Percentiles rank a stretch among this genome's conserved stretches.
Conservation (phyloP, 2,329 filamentous ascomycete species). For the Raffaelea ambrosiae region DNA sequence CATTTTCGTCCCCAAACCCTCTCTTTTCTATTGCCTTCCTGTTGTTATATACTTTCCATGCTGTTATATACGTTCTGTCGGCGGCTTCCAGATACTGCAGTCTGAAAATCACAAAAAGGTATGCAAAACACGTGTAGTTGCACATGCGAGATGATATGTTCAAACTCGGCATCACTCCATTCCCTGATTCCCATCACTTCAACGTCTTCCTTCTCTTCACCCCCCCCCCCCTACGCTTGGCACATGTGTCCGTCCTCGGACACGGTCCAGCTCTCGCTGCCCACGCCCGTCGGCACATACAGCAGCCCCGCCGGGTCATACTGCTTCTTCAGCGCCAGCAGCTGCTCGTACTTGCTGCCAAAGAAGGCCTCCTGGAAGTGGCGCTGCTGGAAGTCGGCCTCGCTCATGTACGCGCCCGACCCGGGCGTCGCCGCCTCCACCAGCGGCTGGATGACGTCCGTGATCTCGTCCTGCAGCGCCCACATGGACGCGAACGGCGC, state of each 20-base stretch:
- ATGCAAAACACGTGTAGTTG: no score
- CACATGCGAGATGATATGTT: no score
- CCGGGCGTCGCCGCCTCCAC: slow-evolving; percentile 22
- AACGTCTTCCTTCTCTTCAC: no score
- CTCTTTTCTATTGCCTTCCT: no score
- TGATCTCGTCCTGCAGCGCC: not conserved
- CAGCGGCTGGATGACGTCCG: slow-evolving; percentile 21
- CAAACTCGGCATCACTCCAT: no score
- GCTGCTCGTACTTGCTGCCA: slow-evolving; percentile 11
- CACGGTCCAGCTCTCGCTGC: slow-evolving; percentile 9
- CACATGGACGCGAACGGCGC: not conserved
- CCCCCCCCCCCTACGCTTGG: not conserved
- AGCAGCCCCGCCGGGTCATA: slow-evolving; percentile 12
- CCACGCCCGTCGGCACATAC: slow-evolving; percentile 8
- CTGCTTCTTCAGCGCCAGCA: slow-evolving; percentile 11
- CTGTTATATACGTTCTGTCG: no score
- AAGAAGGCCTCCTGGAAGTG: slow-evolving; percentile 13
- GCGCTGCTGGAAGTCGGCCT: slow-evolving; percentile 18
- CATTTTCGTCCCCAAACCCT: no score
- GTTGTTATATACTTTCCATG: no score
- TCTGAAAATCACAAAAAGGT: no score
- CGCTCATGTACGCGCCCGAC: slow-evolving; percentile 36
- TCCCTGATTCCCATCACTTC: no score
- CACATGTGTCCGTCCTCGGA: slow-evolving; percentile 1
- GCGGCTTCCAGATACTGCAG: no score